Conservation (phyloP, 495 filamentous ascomycete species). For the Aspergillus baeticus region DNA sequence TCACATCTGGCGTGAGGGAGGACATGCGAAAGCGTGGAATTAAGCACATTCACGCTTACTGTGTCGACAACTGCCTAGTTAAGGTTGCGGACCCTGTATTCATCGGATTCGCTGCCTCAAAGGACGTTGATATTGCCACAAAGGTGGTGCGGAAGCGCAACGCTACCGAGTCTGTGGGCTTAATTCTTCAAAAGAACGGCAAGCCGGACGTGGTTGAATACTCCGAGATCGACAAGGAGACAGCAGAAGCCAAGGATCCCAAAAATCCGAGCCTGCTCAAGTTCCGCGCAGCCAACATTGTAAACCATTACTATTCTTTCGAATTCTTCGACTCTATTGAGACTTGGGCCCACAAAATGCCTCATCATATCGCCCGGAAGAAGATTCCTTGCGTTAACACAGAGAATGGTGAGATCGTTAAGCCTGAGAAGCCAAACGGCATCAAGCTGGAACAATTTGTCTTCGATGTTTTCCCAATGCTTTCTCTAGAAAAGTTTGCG, state of each 20-base stretch:
- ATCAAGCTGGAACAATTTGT: conserved; percentile 99
- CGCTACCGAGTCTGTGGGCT: conserved; percentile 92
- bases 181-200: conserved; percentile 93
- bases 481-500: conserved; percentile 84
- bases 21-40: conserved; percentile 90
- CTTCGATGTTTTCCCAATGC: conserved; percentile 95
- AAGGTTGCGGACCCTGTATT: conserved; percentile 96
- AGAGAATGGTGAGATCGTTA: conserved; percentile 72
- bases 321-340: conserved; percentile 89
- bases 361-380: conserved; percentile 95
- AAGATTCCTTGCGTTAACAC: conserved; percentile 90
- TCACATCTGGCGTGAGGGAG: conserved; percentile 75
- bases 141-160: conserved; percentile 98
- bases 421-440: conserved; percentile 92
- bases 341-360: conserved; percentile 77
- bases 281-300: conserved; percentile 97
- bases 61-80: conserved; percentile 98
- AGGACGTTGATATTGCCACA: conserved; percentile 92
- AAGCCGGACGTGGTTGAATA: conserved; percentile 98
- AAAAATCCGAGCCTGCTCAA: conserved; percentile 81
- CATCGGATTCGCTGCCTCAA: conserved; percentile 86
- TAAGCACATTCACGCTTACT: conserved; percentile 95
- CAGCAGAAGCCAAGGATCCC: conserved; percentile 83
- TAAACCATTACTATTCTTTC: conserved; percentile 99
- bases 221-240: conserved; percentile 88